A percentile compares a stretch with the other conserved stretches of the same genome.
Conservation (phyloP, 2,329 filamentous ascomycete genomes). For the Xylariaceae sp. region DNA sequence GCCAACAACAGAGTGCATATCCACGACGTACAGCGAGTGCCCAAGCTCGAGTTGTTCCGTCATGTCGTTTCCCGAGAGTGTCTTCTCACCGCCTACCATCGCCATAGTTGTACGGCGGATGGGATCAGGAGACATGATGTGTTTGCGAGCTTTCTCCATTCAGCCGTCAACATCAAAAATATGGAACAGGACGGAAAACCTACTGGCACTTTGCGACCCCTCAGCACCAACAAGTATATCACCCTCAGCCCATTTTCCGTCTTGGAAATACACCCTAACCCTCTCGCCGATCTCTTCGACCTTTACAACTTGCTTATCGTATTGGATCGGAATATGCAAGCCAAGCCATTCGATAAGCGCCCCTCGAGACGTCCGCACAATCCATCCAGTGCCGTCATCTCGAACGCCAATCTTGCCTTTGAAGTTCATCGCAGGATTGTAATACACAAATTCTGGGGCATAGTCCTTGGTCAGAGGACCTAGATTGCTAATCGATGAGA, state of each 20-base stretch:
- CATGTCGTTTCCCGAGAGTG: slow-evolving; percentile 26
- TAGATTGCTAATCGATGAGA: slow-evolving; percentile 21
- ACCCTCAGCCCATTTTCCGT: slow-evolving; percentile 41
- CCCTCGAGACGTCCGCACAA: slow-evolving; percentile 33
- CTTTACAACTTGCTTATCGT: slow-evolving; percentile 35
- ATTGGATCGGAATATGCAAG: slow-evolving; percentile 35
- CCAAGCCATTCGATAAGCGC: slow-evolving; percentile 28
- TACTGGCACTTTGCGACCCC: slow-evolving; percentile 39
- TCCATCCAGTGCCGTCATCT: slow-evolving; percentile 23
- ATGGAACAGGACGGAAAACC: slow-evolving; percentile 4
- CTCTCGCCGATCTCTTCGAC: slow-evolving; percentile 34
- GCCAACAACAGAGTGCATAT: slow-evolving; percentile 18
- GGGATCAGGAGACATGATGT: slow-evolving; percentile 28
- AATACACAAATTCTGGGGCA: slow-evolving; percentile 20
- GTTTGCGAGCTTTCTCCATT: slow-evolving; percentile 20
- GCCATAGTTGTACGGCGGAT: slow-evolving; percentile 27
- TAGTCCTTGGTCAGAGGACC: slow-evolving; percentile 18
- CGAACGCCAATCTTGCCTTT: slow-evolving; percentile 16
- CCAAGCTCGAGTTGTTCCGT: slow-evolving; percentile 32
- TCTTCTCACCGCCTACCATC: slow-evolving; percentile 28
- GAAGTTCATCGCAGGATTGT: slow-evolving; percentile 16
- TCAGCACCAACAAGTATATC: slow-evolving; percentile 48
- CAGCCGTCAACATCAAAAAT: too few species aligned
- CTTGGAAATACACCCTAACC: slow-evolving; percentile 42
- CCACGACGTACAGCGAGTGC: slow-evolving; percentile 31